These are phyloP conservation scores for Salix caprea DNA, from an alignment of 345 rosid species.

Conservation along the genomic window DNA sequence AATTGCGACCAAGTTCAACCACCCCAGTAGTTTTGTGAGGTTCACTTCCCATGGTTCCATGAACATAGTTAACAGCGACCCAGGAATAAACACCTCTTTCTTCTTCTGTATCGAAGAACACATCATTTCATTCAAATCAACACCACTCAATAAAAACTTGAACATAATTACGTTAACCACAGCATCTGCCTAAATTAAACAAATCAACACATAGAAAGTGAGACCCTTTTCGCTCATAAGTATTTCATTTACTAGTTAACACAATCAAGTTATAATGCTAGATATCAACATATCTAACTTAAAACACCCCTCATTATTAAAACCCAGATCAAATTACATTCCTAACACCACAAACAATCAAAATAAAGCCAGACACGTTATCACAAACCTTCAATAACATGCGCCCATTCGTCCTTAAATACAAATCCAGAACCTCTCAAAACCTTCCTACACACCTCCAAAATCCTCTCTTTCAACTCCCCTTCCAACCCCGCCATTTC, in stretches of 20 bases:
- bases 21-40: constrained; percentile 38
- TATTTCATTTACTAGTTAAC: neutral
- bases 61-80: constrained; percentile 44
- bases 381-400: constrained; percentile 27
- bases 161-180: too few relatives aligned
- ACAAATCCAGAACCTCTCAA: constrained; percentile 37
- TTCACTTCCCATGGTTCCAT: constrained; percentile 42
- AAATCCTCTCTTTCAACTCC: constrained; percentile 12
- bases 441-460: constrained; percentile 30
- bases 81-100: constrained; percentile 41
- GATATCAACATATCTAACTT: neutral
- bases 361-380: neutral
- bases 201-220: neutral
- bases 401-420: constrained; percentile 46
- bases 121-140: neutral
- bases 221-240: neutral
- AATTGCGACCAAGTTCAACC: constrained; percentile 41
- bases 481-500: constrained; percentile 18
- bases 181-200: neutral
- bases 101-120: constrained; percentile 24
- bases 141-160: neutral
- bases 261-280: neutral
- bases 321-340: neutral
- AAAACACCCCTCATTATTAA: neutral
- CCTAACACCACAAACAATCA: neutral